A percentile compares a stretch with the other conserved stretches of the same genome.
phyloP scores from a whole-genome alignment of 345 rosid species.

The Ricinus communis region DNA sequence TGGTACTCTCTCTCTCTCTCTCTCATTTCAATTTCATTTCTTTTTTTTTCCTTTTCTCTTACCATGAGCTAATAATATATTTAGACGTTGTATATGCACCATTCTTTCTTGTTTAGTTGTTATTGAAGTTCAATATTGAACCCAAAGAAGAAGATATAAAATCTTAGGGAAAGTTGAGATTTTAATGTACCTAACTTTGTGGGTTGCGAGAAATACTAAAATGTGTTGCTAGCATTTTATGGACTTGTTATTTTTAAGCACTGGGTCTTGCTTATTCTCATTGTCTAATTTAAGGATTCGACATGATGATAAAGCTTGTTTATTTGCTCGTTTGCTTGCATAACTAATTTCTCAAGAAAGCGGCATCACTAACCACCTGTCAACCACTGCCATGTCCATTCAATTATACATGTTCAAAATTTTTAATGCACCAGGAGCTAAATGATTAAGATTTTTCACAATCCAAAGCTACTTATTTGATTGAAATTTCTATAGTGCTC shows the following conservation, averaged over 20 bases:
- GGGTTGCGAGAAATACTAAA: background rate
- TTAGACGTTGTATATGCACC: too few species aligned
- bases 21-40: background rate
- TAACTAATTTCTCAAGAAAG: too few species aligned
- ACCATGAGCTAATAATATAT: too few species aligned
- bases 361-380: too few species aligned
- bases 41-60: background rate
- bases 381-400: constrained; percentile 3
- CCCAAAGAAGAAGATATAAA: too few species aligned
- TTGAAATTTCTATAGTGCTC: background rate
- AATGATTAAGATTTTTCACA: background rate
- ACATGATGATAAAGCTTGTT: background rate
- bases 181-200: background rate
- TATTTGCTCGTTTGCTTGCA: background rate
- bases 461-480: background rate
- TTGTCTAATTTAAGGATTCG: background rate
- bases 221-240: background rate
- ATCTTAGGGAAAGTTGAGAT: background rate
- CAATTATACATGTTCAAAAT: background rate
- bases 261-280: background rate
- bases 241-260: background rate
- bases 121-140: background rate
- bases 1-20: constrained; percentile 32
- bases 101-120: background rate
- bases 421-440: background rate